Conservation (phyloP, 305 asterid genomes). For the Salvia sclarea region DNA sequence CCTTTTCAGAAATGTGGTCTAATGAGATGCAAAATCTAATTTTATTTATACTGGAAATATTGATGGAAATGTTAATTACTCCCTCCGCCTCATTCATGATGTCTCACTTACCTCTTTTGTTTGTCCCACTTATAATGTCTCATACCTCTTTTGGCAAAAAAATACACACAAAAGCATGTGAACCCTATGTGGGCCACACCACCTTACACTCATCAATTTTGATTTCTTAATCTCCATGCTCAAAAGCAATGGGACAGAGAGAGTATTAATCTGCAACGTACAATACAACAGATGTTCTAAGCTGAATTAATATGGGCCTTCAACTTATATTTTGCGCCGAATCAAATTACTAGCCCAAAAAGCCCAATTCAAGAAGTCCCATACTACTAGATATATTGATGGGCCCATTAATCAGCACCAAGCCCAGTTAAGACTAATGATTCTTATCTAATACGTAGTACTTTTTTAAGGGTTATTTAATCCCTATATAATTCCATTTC, state of each 20-base stretch:
- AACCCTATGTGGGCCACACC: too few relatives aligned
- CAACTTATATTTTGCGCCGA: background rate
- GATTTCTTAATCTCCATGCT: too few relatives aligned
- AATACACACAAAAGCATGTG: too few relatives aligned
- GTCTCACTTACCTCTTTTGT: too few relatives aligned
- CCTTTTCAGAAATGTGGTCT: background rate
- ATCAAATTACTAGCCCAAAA: background rate
- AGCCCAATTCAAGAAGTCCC: background rate
- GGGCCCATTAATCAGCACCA: background rate
- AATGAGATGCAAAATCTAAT: background rate
- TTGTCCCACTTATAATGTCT: too few relatives aligned
- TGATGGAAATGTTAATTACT: background rate
- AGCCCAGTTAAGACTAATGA: background rate
- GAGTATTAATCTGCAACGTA: background rate
- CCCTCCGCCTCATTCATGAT: too few relatives aligned
- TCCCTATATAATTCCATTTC: too few relatives aligned
- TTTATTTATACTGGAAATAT: background rate
- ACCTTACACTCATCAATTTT: too few relatives aligned
- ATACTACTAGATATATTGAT: background rate
- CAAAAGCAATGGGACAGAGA: too few relatives aligned
- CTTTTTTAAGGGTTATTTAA: too few relatives aligned
- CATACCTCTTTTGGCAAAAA: too few relatives aligned
- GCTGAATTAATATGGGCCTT: background rate
- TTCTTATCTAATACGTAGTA: background rate
- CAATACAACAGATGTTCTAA: background rate